phyloP scores from a whole-genome alignment of 805 yeast genomes.

The Metschnikowia matae region DNA sequence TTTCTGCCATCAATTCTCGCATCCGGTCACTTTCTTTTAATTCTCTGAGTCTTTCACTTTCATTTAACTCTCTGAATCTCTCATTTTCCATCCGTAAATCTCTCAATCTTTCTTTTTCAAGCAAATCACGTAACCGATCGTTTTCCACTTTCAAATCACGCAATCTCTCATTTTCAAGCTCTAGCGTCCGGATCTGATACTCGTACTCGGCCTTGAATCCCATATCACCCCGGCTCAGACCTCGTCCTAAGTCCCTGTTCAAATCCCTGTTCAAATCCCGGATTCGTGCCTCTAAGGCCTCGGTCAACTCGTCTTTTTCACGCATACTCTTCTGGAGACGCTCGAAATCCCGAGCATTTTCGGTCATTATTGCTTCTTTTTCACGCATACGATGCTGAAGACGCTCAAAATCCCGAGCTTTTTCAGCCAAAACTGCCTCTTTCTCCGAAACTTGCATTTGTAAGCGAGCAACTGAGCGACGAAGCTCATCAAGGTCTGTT shows the following conservation, averaged over 20 bases:
- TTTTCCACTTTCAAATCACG: constrained; percentile 26
- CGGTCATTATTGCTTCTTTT: constrained; percentile 17
- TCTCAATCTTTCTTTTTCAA: neutral
- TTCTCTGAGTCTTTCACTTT: constrained; percentile 35
- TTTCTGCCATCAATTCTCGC: constrained; percentile 34
- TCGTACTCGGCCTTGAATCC: constrained; percentile 8
- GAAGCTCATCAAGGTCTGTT: constrained; percentile 12
- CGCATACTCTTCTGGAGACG: constrained; percentile 18
- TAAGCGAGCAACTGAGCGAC: constrained; percentile 34
- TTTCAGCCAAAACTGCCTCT: constrained; percentile 18
- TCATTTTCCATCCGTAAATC: constrained; percentile 15
- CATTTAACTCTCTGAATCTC: constrained; percentile 23
- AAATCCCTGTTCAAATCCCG: constrained; percentile 22
- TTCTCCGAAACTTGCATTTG: constrained; percentile 23
- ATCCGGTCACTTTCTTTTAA: constrained; percentile 37
- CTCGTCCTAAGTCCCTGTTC: constrained; percentile 17
- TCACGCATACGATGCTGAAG: constrained; percentile 10
- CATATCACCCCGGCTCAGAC: neutral
- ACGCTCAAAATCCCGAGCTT: constrained; percentile 17
- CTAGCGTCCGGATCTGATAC: constrained; percentile 18
- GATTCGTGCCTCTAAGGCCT: constrained; percentile 30
- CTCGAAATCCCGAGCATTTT: constrained; percentile 17
- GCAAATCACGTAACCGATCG: constrained; percentile 19
- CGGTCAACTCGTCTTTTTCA: constrained; percentile 36
- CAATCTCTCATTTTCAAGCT: constrained; percentile 30